Conservation (phyloP, 1,284 basidiomycete genomes). For the Abortiporus biennis region DNA sequence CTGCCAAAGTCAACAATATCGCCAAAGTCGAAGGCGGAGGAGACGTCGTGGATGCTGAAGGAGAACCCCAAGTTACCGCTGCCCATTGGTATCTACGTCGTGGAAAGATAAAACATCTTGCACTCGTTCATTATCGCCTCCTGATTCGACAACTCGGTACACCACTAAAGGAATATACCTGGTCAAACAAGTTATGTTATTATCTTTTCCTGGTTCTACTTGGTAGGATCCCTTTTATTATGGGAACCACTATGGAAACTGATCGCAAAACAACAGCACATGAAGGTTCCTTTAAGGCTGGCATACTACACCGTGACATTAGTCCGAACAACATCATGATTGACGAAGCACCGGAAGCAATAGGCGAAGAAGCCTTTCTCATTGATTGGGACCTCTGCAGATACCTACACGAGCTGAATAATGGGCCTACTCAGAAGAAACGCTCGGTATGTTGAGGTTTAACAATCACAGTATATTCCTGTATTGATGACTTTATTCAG, state of each 20-base stretch:
- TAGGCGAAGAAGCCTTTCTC: not conserved
- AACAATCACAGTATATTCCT: not conserved
- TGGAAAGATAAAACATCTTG: not conserved
- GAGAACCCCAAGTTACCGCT: not conserved
- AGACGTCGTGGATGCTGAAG: not conserved
- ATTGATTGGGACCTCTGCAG: slow-evolving; percentile 5
- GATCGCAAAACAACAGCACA: not conserved
- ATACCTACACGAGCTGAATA: not conserved
- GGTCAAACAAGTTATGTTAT: not conserved
- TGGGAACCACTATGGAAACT: not conserved
- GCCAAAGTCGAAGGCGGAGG: not conserved
- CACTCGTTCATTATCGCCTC: slow-evolving; percentile 1
- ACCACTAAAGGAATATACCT: not conserved
- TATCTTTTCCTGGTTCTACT: not conserved
- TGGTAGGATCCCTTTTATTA: not conserved
- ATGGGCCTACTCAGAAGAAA: not conserved
- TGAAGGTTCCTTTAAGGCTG: not conserved
- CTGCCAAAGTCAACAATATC: not conserved
- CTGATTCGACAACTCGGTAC: not conserved
- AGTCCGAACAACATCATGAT: slow-evolving; percentile 2
- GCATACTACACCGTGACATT: slow-evolving; percentile 3
- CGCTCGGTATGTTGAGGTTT: not conserved
- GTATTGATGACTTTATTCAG: not conserved
- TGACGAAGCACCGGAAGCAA: not conserved
- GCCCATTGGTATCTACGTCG: not conserved